Base-by-base conservation (phyloP, 352 stramenopile species). In the Pelagophyceae sp. region DNA sequence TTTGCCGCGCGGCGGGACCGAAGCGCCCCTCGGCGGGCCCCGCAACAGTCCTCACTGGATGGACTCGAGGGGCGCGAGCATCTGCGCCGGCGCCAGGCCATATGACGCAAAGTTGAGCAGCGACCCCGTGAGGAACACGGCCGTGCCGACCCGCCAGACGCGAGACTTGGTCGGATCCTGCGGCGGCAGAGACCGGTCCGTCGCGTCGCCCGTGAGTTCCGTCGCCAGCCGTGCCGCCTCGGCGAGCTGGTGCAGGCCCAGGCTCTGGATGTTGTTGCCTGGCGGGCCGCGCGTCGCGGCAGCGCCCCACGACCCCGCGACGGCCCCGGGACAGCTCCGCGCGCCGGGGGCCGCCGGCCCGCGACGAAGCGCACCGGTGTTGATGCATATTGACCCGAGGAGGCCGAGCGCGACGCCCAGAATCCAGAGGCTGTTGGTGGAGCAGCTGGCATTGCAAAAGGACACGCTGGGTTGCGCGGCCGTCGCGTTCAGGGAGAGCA, bases 61-160 rank as follows among this genome's bases (percentile, higher is more conserved):
- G 6, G 64, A 72, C 29, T 79, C 76, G 2, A 79, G 69, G 45
- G 54, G 51, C 25, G 76, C 76, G 61, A 79, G 65, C 35, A 79
- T 60, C 20, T 37, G 27, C 32, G 64, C 35, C 32, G 76, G 65
- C 17, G 76, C 76, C 20, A 79, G 78, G 50, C 35, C 76, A 45
- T 72, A 79, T 17, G 76, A 54, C 31, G 76, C 76, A 51, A 79
- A 79, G 45, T 79, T 79, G 45, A 71, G 37, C 33, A 79, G 40
- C 32, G 45, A 33, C 2, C 69, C 76, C 5, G 76, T 32, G n/a
- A 79, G 32, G 40, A 79, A 79, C 3, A 79, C 33, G 27, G 67
- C 51, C 33, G 76, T 79, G 2, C 76, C 76, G 29, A 79, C 23
- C 33, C 61, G 33, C 76, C 76, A 79, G 29, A 70, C n/a, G 27